Base-by-base conservation (phyloP, 2,329 filamentous ascomycete species). In the Fusarium newnesense region DNA sequence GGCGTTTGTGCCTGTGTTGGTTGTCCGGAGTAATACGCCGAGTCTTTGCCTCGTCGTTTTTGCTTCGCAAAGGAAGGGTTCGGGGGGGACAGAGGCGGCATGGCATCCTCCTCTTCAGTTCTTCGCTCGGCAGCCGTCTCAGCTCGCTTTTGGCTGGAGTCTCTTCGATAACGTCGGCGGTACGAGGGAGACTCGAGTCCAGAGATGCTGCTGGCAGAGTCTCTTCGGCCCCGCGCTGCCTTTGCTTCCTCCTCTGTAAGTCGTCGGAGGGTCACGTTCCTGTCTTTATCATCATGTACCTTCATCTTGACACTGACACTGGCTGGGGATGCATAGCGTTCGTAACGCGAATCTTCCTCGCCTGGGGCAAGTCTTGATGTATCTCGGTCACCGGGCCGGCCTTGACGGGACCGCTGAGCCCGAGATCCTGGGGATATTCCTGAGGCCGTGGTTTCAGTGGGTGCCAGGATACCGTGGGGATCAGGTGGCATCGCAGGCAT, bases 211-310 rank as follows among this genome's bases (percentile, higher is more conserved):
- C 87, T 90, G 37, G 85, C 80, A 15, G 88, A 89, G 67, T 87
- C 86, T 47, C 81, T 84, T 57, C 88, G 82, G 49, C 84, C 83
- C 18, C 83, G 79, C 8, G 79, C 82, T 36, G 84, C 83, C 39
- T 84, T 83, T 6, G 87, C 84, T 78, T 92, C 90, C 69, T 90
- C 87, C 32, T 91, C 89, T 0, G 90, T 91, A 30, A 92, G 81
- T 40, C 88, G 85, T 42, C 90, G 86, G 46, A 92, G 81, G 19
- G 90, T 92, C 64, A 92, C 86, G 70, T 90, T 90, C 69, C 87
- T 84, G 66, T 90, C 87, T 37, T 85, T 85, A 74, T 92, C 89
- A 72, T 90, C 87, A 71, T 90, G 87, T 52, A 91, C 84, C 76
- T 87, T 88, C 63, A 91, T 81, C 77, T 89, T 90, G 64, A 91